A percentile compares a stretch with the other conserved stretches of the same genome.
phyloP scores from a whole-genome alignment of 1,139 yeast genomes.

The Debaryomyces coudertii region DNA sequence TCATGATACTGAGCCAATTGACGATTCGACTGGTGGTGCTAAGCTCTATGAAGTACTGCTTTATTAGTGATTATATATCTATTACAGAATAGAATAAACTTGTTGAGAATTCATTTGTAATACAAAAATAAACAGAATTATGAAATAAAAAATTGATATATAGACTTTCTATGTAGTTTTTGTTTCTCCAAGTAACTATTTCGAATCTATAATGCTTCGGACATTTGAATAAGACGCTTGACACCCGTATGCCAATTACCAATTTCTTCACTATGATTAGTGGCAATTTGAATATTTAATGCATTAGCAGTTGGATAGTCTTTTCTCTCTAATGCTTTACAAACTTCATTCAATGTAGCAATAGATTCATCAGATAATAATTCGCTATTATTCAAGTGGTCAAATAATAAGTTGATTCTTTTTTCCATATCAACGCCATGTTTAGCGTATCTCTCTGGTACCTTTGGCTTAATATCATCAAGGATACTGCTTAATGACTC shows the following conservation, averaged over 20 bases:
- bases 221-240: slow-evolving; percentile 82
- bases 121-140: slow-evolving; percentile 1
- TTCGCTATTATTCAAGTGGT: slow-evolving; percentile 78
- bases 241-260: slow-evolving; percentile 96
- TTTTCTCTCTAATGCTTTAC: slow-evolving; percentile 52
- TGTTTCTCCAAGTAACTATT: background rate
- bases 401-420: slow-evolving; percentile 75
- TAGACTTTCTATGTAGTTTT: slow-evolving; percentile 4
- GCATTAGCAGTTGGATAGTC: slow-evolving; percentile 65
- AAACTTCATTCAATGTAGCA: slow-evolving; percentile 53
- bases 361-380: slow-evolving; percentile 62
- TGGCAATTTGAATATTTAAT: slow-evolving; percentile 61
- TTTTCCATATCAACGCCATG: slow-evolving; percentile 84
- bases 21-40: slow-evolving; percentile 49
- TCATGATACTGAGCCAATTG: slow-evolving; percentile 39
- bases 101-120: background rate
- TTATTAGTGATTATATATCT: slow-evolving; percentile 13
- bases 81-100: slow-evolving; percentile 2
- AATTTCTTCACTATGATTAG: slow-evolving; percentile 70
- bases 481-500: slow-evolving; percentile 57
- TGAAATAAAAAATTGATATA: slow-evolving; percentile 1
- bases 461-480: slow-evolving; percentile 65
- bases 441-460: slow-evolving; percentile 74
- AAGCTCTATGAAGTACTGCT: slow-evolving; percentile 58
- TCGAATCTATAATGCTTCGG: slow-evolving; percentile 44